These are phyloP conservation scores for Tilletia caries DNA, from an alignment of 1,284 basidiomycete species.

Conservation along the genomic window DNA sequence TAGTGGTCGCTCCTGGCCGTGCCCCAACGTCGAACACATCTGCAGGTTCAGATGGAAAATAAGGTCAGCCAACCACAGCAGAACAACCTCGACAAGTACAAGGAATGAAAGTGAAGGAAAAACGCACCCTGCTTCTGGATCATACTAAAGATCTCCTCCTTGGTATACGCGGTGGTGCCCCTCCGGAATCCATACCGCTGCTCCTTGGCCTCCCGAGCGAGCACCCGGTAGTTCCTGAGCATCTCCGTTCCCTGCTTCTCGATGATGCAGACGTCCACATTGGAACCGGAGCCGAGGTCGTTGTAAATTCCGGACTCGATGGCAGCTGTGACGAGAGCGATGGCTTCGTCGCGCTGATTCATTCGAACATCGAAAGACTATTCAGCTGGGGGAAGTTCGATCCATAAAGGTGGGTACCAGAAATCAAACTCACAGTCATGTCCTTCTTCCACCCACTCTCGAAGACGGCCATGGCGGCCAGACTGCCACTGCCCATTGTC, in stretches of 20 bases:
- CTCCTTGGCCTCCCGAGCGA: slow-evolving; percentile 49
- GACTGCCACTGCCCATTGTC: slow-evolving; percentile 93
- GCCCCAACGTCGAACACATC: slow-evolving; percentile 6
- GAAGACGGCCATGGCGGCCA: slow-evolving; percentile 98
- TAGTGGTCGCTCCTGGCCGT: slow-evolving; percentile 15
- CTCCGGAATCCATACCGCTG: slow-evolving; percentile 58
- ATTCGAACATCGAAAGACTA: neutral
- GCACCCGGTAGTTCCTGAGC: slow-evolving; percentile 49
- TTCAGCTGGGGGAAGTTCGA: neutral
- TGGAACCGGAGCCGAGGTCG: slow-evolving; percentile 94
- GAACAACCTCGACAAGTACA: neutral
- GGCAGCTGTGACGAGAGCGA: slow-evolving; percentile 78
- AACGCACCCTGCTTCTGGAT: slow-evolving; percentile 62
- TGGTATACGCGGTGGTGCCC: slow-evolving; percentile 69
- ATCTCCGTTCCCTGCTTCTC: slow-evolving; percentile 47
- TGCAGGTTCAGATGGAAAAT: neutral
- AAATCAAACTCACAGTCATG: slow-evolving; percentile 60
- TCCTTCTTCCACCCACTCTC: slow-evolving; percentile 80
- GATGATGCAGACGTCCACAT: slow-evolving; percentile 95
- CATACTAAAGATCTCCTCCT: slow-evolving; percentile 49
- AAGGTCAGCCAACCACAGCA: too few species aligned
- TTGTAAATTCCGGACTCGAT: slow-evolving; percentile 98
- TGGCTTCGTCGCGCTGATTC: slow-evolving; percentile 71
- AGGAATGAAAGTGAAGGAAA: slow-evolving; percentile 4
- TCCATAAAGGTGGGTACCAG: slow-evolving; percentile 9